Conservation (phyloP, 257 asterid genomes). For the Jacaranda copaia region DNA sequence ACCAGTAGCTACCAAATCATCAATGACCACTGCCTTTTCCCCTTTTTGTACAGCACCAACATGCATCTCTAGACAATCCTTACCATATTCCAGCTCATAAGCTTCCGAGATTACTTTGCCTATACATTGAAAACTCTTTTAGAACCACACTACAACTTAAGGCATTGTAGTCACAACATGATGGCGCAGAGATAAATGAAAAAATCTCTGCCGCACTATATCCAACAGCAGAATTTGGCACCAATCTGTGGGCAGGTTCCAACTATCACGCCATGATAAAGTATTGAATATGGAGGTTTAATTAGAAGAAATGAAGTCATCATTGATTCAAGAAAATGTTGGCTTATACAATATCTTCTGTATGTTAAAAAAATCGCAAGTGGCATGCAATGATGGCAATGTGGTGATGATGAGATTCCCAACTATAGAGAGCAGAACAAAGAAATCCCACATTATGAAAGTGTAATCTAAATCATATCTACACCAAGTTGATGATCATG, state of each 20-base stretch:
- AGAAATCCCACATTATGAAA: too few species aligned
- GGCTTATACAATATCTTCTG: neutral
- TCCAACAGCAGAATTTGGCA: conserved; percentile 23
- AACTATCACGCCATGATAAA: conserved; percentile 1
- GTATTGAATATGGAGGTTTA: neutral
- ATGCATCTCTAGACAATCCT: conserved; percentile 83
- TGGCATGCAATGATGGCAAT: neutral
- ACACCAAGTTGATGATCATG: too few species aligned
- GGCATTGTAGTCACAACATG: conserved; percentile 9
- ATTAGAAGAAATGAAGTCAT: neutral
- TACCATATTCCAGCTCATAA: conserved; percentile 84
- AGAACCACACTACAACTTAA: neutral
- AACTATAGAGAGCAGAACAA: too few species aligned
- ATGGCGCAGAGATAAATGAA: conserved; percentile 9
- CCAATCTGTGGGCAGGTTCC: conserved; percentile 8
- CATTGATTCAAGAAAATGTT: neutral
- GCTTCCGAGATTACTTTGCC: conserved; percentile 67
- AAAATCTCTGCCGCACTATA: neutral
- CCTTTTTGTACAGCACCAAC: conserved; percentile 71
- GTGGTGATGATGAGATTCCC: neutral
- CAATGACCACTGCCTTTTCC: conserved; percentile 70
- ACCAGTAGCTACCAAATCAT: conserved; percentile 90
- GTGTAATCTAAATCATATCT: too few species aligned
- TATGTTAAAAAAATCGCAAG: neutral
- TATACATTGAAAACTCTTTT: conserved; percentile 34